These are phyloP conservation scores for Didymella pinodella DNA, from an alignment of 2,329 filamentous ascomycete species.

Conservation along the genomic window DNA sequence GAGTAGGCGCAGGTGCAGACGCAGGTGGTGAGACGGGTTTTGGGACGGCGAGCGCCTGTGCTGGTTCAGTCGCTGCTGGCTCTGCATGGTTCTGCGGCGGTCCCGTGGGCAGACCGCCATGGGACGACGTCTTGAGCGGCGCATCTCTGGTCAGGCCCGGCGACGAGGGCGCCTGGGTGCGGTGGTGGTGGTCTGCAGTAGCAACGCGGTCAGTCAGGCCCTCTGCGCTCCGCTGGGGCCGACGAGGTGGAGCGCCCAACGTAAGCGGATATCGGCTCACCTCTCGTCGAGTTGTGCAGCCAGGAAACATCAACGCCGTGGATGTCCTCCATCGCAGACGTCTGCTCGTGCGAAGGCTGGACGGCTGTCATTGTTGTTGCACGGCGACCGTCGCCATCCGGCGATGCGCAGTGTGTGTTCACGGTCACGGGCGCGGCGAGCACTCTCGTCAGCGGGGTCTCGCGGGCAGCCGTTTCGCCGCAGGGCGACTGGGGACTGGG, in stretches of 20 bases:
- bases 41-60: slow-evolving; percentile 30
- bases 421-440: slow-evolving; percentile 24
- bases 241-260: slow-evolving; percentile 31
- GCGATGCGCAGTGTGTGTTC: slow-evolving; percentile 14
- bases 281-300: slow-evolving; percentile 86
- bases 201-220: slow-evolving; percentile 28
- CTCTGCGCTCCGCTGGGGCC: slow-evolving; percentile 31
- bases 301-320: slow-evolving; percentile 88
- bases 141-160: slow-evolving; percentile 46
- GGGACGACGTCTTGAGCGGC: slow-evolving; percentile 47
- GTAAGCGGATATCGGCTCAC: slow-evolving; percentile 59
- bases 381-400: slow-evolving; percentile 38
- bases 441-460: slow-evolving; percentile 43
- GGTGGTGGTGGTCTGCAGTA: slow-evolving; percentile 47
- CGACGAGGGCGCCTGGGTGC: slow-evolving; percentile 47
- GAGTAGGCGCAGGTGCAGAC: slow-evolving; percentile 28
- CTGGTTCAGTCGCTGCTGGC: slow-evolving; percentile 19
- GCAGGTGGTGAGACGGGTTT: slow-evolving; percentile 30
- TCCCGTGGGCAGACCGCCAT: slow-evolving; percentile 38
- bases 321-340: slow-evolving; percentile 73
- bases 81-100: slow-evolving; percentile 30
- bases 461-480: slow-evolving; percentile 33
- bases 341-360: slow-evolving; percentile 29
- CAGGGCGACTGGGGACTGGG: not conserved
- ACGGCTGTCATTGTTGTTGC: slow-evolving; percentile 36